Percentiles rank a stretch among this genome's conserved stretches.
Evolutionary conservation across 352 stramenopile species (phyloP).

Genomic region (Pythium rishiriense): DNA sequence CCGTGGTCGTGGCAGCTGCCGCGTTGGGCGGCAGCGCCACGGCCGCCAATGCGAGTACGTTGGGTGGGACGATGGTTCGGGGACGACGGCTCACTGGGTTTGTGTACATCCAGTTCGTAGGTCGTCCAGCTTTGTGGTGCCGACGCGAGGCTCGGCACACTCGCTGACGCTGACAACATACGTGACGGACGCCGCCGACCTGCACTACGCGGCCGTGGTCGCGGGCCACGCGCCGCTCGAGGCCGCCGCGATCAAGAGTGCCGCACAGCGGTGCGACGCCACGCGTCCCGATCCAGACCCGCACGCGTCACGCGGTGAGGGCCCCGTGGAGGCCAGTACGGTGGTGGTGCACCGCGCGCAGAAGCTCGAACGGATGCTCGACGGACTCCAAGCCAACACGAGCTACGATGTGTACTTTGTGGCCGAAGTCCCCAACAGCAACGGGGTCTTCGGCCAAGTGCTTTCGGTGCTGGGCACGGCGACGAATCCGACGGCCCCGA

Average conservation of each 20-base stretch:
- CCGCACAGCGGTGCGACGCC: conserved; percentile 4
- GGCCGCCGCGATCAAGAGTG: conserved; percentile 54
- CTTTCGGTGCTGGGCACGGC: conserved; percentile 58
- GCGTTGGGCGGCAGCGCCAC: neutral
- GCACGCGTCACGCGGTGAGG: neutral
- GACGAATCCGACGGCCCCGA: conserved; percentile 54
- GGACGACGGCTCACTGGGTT: neutral
- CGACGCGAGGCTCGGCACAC: conserved; percentile 41
- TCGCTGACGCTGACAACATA: conserved; percentile 71
- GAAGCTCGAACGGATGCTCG: conserved; percentile 50
- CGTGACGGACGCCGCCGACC: conserved; percentile 64
- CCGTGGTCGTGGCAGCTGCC: conserved; percentile 12
- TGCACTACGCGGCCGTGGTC: conserved; percentile 68
- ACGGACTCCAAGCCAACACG: conserved; percentile 48
- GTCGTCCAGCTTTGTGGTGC: conserved; percentile 49
- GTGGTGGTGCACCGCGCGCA: conserved; percentile 46
- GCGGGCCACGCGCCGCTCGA: conserved; percentile 39
- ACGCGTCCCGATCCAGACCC: neutral
- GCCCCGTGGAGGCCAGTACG: conserved; percentile 36
- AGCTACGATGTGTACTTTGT: conserved; percentile 88
- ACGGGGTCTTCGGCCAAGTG: conserved; percentile 74
- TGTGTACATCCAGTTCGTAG: conserved; percentile 23
- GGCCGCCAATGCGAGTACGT: conserved; percentile 24
- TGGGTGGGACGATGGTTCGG: neutral
- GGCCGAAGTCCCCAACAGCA: conserved; percentile 70